Evolutionary conservation across 2,329 filamentous ascomycete genomes (phyloP), one percentile per base, ranked within the genome.

Genomic region (Claviceps sp.): DNA sequence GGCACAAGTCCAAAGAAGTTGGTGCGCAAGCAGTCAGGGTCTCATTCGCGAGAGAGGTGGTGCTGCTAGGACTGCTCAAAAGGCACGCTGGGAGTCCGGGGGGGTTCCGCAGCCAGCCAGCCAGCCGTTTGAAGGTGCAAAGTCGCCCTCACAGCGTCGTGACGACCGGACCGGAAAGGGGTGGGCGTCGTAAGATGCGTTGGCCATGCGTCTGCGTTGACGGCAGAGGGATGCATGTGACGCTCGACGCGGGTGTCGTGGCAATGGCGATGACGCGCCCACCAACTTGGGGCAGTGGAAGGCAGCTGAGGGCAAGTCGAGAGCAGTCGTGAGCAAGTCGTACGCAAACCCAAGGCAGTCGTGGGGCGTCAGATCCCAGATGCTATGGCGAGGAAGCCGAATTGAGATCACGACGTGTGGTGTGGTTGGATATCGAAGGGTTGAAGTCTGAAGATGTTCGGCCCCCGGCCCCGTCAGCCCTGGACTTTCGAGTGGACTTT

Each of bases 1-100:
- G 48, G 52, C 52, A 50, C 37, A 24, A 47, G 48, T 48, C 48
- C 52, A 20, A 13, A 47, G n/a, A n/a, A 34, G 38, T 53, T 44
- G 48, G 44, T 36, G 52, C 30, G 38, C 36, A 16, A 42, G 41
- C 44, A n/a, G 42, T 48, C 45, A 50, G 36, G 26, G 48, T 48
- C 13, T 34, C 52, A 53, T 53, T 47, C 52, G 52, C 36, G 14
- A 24, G 11, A 8, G 20, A 40, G 36, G n/a, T 8, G 30, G 30
- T 47, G 36, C 34, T 37, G 43, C 16, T 18, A 13, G 20, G 47
- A 8, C 24, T 42, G 47, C 18, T 45, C 7, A 38, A 38, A 11
- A 22, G 40, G 38, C 9, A 9, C 14, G 38, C 24, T 8, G 22
- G 34, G 37, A 7, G 14, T 48, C 14, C 30, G 47, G 37, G 36